Percentiles rank a stretch among this genome's conserved stretches.
Evolutionary conservation across 345 rosid genomes (phyloP).

Genomic region (Citrus hindsii): DNA sequence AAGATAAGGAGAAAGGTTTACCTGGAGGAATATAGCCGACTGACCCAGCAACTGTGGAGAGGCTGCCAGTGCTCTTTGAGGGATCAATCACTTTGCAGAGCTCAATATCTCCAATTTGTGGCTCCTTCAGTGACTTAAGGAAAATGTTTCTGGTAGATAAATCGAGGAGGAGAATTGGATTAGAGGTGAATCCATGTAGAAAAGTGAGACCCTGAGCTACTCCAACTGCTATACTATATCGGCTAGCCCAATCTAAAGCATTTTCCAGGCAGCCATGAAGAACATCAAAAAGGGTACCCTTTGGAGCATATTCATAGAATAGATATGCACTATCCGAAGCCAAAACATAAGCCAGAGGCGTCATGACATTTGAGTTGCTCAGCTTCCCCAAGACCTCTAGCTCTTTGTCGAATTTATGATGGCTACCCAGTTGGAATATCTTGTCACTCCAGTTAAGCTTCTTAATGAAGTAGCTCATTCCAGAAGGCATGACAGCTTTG

Average conservation of each 20-base stretch:
- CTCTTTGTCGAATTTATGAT: constrained; percentile 57
- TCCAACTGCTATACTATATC: constrained; percentile 80
- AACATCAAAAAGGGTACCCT: constrained; percentile 54
- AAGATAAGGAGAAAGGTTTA: constrained; percentile 14
- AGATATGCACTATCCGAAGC: constrained; percentile 64
- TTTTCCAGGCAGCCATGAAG: constrained; percentile 50
- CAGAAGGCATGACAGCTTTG: constrained; percentile 73
- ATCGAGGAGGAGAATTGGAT: constrained; percentile 72
- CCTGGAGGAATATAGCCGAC: constrained; percentile 91
- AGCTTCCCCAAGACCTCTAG: constrained; percentile 69
- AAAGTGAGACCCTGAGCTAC: constrained; percentile 83
- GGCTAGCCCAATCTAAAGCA: constrained; percentile 75
- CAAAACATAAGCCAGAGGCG: constrained; percentile 78
- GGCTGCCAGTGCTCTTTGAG: constrained; percentile 79
- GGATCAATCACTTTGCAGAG: constrained; percentile 83
- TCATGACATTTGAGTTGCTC: constrained; percentile 75
- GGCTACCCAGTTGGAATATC: constrained; percentile 65
- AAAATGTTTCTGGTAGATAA: constrained; percentile 71
- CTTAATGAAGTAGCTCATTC: constrained; percentile 64
- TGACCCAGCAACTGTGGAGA: constrained; percentile 83
- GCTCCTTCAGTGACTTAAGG: constrained; percentile 77
- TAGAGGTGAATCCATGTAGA: constrained; percentile 62
- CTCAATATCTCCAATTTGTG: constrained; percentile 79
- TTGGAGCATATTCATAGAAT: constrained; percentile 59
- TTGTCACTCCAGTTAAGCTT: constrained; percentile 78